Conservation (phyloP, 179 eudicot genomes). For the Heliamphora pulchella region DNA sequence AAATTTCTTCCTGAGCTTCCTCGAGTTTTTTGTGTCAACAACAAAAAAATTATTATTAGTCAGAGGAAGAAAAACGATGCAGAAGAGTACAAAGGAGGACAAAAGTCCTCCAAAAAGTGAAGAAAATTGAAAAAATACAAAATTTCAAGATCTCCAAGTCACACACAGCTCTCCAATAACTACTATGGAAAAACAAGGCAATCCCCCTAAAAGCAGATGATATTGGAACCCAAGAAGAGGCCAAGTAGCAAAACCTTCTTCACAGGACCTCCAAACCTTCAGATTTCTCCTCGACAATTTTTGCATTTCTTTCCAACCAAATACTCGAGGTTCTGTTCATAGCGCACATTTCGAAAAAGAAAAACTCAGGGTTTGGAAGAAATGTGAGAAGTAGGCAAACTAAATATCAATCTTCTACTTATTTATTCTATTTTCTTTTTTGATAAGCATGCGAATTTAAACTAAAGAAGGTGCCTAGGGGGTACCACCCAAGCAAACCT, state of each 20-base stretch:
- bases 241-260: not conserved
- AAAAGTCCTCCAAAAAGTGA: not conserved
- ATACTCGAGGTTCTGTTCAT: not conserved
- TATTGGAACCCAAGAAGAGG: not conserved
- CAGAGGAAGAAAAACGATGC: too few relatives aligned
- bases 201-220: not conserved
- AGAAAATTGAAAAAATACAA: not conserved
- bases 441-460: not conserved
- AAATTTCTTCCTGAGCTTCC: not conserved
- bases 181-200: not conserved
- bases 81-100: not conserved
- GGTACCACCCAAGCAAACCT: not conserved
- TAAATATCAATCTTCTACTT: not conserved
- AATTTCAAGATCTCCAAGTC: not conserved
- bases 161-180: not conserved
- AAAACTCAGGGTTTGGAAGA: not conserved
- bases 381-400: not conserved
- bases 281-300: not conserved
- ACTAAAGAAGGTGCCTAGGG: not conserved
- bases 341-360: not conserved
- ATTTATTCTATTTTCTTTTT: not conserved
- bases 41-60: not conserved
- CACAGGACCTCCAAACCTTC: not conserved
- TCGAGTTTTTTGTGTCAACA: not conserved
- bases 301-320: not conserved